Evolutionary conservation across 495 filamentous ascomycete genomes (phyloP).

Genomic region (Aspergillus funiculosus): DNA sequence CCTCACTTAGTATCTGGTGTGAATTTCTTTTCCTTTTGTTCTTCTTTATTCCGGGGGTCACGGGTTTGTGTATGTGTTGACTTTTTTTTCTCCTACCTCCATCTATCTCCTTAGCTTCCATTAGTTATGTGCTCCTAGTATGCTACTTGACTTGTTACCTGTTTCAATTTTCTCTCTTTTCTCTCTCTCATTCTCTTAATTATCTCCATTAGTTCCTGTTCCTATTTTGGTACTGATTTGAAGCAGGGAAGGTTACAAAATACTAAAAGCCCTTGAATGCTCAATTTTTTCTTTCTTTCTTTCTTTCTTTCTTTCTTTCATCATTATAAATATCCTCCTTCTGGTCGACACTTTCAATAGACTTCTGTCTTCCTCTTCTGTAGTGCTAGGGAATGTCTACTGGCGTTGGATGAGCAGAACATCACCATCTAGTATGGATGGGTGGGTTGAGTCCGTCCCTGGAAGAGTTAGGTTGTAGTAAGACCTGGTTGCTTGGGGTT

Average conservation of each 20-base stretch:
- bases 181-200: conserved; percentile 2
- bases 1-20: no score
- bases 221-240: conserved; percentile 1
- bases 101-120: neutral
- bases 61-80: no score
- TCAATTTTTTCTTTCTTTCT: conserved; percentile 4
- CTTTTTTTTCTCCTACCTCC: no score
- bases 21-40: neutral
- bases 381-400: no score
- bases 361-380: neutral
- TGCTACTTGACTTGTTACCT: conserved; percentile 3
- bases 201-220: neutral
- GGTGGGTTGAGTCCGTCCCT: no score
- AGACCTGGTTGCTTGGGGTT: no score
- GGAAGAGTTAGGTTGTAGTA: no score
- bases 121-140: neutral
- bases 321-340: no score
- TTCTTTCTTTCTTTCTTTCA: neutral
- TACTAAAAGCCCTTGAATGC: conserved; percentile 4
- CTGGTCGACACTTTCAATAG: no score
- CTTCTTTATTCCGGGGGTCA: neutral
- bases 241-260: neutral
- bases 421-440: no score
- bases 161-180: neutral
- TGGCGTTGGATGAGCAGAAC: no score